These are phyloP conservation scores for Sclerotiophoma versabilis DNA, from an alignment of 2,329 filamentous ascomycete genomes.

Conservation along the genomic window DNA sequence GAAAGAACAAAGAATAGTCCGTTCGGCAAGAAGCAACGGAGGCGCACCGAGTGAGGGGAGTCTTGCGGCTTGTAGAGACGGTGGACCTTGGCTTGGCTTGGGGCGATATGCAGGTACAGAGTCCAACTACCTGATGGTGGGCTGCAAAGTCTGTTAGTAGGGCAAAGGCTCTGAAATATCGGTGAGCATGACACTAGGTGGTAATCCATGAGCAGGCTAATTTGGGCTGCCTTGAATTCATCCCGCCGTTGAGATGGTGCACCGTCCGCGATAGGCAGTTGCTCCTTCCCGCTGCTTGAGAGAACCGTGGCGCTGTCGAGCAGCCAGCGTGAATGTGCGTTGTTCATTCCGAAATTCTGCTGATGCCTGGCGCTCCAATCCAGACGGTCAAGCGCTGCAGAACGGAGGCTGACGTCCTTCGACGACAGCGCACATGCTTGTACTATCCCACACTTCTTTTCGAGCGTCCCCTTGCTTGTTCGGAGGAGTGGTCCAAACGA, in stretches of 20 bases:
- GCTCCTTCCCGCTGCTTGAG: slow-evolving; percentile 18
- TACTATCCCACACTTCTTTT: slow-evolving; percentile 13
- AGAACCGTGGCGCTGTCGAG: slow-evolving; percentile 18
- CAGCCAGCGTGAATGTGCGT: slow-evolving; percentile 14
- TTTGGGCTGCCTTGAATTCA: slow-evolving; percentile 30
- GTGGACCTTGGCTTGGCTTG: slow-evolving; percentile 27
- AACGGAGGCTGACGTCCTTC: slow-evolving; percentile 1
- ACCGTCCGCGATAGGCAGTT: slow-evolving; percentile 26
- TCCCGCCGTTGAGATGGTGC: slow-evolving; percentile 24
- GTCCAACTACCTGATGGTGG: slow-evolving; percentile 19
- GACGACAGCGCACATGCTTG: slow-evolving; percentile 17
- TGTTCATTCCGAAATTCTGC: slow-evolving; percentile 14
- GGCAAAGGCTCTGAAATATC: slow-evolving; percentile 19
- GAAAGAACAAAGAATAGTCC: slow-evolving; percentile 32
- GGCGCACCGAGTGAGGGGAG: slow-evolving; percentile 35
- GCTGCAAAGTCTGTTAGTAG: slow-evolving; percentile 23
- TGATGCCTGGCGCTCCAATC: slow-evolving; percentile 7
- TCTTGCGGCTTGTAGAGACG: slow-evolving; percentile 37
- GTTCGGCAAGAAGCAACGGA: slow-evolving; percentile 33
- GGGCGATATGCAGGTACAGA: slow-evolving; percentile 40
- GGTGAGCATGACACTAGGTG: slow-evolving; percentile 20
- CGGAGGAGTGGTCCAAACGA: slow-evolving; percentile 27
- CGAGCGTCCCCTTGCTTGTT: slow-evolving; percentile 15
- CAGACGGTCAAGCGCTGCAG: neutral
- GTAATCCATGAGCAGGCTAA: slow-evolving; percentile 23